Percentiles rank a stretch among this genome's conserved stretches.
phyloP scores from a whole-genome alignment of 2,329 filamentous ascomycete genomes.

The Paecilomyces formosus region DNA sequence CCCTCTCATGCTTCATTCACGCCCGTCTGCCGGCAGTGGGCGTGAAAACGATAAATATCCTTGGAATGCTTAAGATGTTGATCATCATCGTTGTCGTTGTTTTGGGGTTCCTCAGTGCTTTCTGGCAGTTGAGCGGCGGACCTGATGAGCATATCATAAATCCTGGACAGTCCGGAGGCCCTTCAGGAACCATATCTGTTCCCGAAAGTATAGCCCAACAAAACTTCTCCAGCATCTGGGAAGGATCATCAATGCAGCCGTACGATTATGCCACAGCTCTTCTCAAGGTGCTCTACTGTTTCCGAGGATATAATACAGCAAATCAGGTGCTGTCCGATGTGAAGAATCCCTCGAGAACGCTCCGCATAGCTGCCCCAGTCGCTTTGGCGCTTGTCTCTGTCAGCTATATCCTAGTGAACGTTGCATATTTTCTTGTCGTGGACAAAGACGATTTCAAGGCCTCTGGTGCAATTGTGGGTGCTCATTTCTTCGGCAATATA shows the following conservation, averaged over 20 bases:
- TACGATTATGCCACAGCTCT: conserved; percentile 44
- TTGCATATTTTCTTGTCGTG: conserved; percentile 49
- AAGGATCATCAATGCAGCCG: conserved; percentile 19
- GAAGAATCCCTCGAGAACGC: conserved; percentile 46
- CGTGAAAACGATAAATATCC: conserved; percentile 36
- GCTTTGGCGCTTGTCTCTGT: conserved; percentile 44
- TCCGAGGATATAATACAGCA: conserved; percentile 48
- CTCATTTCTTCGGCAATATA: conserved; percentile 40
- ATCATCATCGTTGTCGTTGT: conserved; percentile 29
- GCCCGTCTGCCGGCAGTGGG: conserved; percentile 15
- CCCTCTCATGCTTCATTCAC: conserved; percentile 7
- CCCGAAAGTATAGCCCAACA: conserved; percentile 5
- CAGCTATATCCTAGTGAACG: conserved; percentile 48
- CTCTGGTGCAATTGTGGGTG: conserved; percentile 45
- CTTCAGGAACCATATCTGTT: not conserved
- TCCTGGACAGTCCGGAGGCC: not conserved
- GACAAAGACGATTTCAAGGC: conserved; percentile 44
- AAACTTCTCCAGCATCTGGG: conserved; percentile 7
- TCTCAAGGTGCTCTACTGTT: conserved; percentile 52
- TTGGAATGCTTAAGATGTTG: conserved; percentile 40
- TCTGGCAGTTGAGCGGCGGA: not conserved
- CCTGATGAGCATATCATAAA: not conserved
- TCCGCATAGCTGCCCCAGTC: conserved; percentile 45
- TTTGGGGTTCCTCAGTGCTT: conserved; percentile 14
- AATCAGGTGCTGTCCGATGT: conserved; percentile 48